phyloP scores from a whole-genome alignment of 2,329 filamentous ascomycete species.

The Epichloe uncinata region DNA sequence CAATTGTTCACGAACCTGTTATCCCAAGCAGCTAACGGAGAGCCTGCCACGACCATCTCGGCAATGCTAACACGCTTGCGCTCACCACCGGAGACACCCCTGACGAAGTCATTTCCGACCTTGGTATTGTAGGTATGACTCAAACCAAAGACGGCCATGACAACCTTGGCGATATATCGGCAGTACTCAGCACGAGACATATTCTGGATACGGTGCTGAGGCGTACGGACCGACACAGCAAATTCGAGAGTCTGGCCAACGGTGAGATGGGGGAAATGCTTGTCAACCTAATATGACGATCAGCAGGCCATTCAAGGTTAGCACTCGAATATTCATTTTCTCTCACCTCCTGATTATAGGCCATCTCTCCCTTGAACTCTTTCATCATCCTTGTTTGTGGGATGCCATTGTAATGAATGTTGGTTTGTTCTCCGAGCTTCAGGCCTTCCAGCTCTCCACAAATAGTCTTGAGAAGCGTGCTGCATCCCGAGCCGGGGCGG shows the following conservation, averaged over 20 bases:
- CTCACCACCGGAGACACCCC: constrained; percentile 59
- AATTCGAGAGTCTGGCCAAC: constrained; percentile 64
- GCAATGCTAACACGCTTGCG: constrained; percentile 72
- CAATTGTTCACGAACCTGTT: constrained; percentile 32
- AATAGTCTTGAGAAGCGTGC: constrained; percentile 49
- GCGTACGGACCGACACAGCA: constrained; percentile 55
- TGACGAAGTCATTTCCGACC: constrained; percentile 61
- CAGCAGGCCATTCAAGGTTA: not conserved
- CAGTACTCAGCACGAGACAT: constrained; percentile 48
- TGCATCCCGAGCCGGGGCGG: constrained; percentile 51
- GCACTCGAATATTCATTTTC: not conserved
- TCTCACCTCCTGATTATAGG: constrained; percentile 60
- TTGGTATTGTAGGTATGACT: constrained; percentile 60
- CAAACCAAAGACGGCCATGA: constrained; percentile 60
- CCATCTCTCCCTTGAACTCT: constrained; percentile 50
- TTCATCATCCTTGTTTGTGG: constrained; percentile 37
- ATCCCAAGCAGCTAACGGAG: constrained; percentile 50
- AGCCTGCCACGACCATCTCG: constrained; percentile 56
- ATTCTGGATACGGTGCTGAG: constrained; percentile 48
- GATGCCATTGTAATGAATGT: constrained; percentile 52
- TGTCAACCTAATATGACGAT: constrained; percentile 35
- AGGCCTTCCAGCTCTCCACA: constrained; percentile 47
- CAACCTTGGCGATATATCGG: constrained; percentile 49
- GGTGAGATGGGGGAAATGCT: constrained; percentile 65
- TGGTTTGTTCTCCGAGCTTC: constrained; percentile 32